These are phyloP conservation scores for Dryas alaskensis DNA, from an alignment of 306 rosid genomes.

Conservation along the genomic window DNA sequence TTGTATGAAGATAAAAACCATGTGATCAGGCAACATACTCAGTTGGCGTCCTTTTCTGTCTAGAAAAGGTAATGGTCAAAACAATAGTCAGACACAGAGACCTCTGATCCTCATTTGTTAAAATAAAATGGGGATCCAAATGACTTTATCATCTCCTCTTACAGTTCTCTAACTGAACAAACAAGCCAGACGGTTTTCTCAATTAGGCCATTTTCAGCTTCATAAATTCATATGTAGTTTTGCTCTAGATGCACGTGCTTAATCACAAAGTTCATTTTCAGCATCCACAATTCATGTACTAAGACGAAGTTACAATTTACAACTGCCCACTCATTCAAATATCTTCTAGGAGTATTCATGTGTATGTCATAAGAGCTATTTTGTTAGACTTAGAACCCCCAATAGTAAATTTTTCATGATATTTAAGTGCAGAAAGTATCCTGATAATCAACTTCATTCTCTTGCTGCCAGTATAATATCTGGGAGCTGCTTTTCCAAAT, in stretches of 20 bases:
- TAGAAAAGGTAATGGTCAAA: neutral
- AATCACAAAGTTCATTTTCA: neutral
- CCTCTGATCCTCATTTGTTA: neutral
- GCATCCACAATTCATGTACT: neutral
- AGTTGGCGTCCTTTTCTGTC: neutral
- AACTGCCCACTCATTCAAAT: neutral
- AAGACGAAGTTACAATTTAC: neutral
- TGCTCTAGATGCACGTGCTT: neutral
- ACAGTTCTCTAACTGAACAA: neutral
- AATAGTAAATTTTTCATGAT: neutral
- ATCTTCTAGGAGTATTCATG: neutral
- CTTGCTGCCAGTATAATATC: neutral
- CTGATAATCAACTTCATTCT: neutral
- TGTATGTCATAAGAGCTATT: neutral
- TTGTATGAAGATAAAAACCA: neutral
- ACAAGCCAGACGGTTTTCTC: neutral
- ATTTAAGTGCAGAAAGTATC: neutral
- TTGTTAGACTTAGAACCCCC: neutral
- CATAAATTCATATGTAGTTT: neutral
- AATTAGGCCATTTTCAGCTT: neutral
- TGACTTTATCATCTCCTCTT: neutral
- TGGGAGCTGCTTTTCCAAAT: neutral
- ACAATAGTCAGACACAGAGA: neutral
- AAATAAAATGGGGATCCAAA: neutral
- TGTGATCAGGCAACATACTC: neutral